phyloP scores from a whole-genome alignment of 768 basidiomycete species.

The Multifurca ochricompacta region DNA sequence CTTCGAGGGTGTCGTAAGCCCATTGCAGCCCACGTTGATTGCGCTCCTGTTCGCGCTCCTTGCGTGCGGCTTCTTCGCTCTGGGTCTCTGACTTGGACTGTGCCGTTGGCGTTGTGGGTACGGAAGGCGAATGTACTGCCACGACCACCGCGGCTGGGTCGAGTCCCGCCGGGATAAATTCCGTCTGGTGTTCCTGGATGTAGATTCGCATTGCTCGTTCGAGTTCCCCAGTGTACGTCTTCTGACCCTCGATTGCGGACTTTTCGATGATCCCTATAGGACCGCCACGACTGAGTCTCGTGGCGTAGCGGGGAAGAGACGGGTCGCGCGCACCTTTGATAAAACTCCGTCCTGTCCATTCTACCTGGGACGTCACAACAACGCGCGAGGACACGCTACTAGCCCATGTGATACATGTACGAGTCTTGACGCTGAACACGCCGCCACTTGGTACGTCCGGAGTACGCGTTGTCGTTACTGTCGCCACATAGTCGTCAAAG shows the following conservation, averaged over 20 bases:
- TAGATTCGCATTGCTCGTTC: conserved; percentile 81
- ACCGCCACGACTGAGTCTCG: not conserved
- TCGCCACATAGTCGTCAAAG: conserved; percentile 75
- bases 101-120: conserved; percentile 20
- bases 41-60: conserved; percentile 59
- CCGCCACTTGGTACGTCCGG: conserved; percentile 94
- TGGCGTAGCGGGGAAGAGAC: not conserved
- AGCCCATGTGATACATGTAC: conserved; percentile 94
- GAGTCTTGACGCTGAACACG: conserved; percentile 89
- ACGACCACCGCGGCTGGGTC: conserved; percentile 50
- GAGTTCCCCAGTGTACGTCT: conserved; percentile 73
- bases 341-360: conserved; percentile 96
- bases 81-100: conserved; percentile 17
- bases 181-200: conserved; percentile 81
- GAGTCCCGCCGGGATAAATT: conserved; percentile 82
- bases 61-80: conserved; percentile 34
- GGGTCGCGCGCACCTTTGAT: conserved; percentile 66
- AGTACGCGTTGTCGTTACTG: conserved; percentile 82
- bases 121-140: conserved; percentile 31
- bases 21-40: conserved; percentile 72
- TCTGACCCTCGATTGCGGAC: conserved; percentile 88
- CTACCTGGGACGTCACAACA: conserved; percentile 83
- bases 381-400: conserved; percentile 68
- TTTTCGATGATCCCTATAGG: conserved; percentile 82
- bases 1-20: conserved; percentile 83